Evolutionary conservation across 2,329 filamentous ascomycete species (phyloP).

Genomic region (Cladosporium sphaerospermum): DNA sequence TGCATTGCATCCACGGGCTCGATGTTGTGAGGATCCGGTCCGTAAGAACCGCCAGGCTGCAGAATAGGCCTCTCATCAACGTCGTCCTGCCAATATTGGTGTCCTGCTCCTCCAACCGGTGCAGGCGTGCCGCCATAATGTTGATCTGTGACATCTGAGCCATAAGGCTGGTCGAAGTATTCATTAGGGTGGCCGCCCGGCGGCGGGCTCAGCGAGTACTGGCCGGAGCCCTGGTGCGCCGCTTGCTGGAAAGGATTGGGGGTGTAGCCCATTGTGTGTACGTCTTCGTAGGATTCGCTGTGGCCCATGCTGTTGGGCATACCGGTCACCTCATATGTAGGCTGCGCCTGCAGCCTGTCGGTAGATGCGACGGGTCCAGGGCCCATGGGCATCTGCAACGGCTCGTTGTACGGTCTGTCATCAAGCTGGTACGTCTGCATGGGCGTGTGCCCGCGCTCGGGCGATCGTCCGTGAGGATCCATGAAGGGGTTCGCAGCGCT

Average conservation of each 20-base stretch:
- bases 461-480: constrained; percentile 47
- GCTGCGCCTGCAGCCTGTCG: constrained; percentile 76
- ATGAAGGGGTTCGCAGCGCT: constrained; percentile 34
- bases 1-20: constrained; percentile 37
- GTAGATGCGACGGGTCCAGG: constrained; percentile 52
- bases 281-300: constrained; percentile 54
- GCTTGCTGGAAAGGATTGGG: constrained; percentile 36
- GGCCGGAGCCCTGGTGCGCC: constrained; percentile 42
- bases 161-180: constrained; percentile 79
- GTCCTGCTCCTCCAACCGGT: constrained; percentile 26
- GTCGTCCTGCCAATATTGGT: constrained; percentile 57
- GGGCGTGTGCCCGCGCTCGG: constrained; percentile 65
- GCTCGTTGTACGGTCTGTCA: constrained; percentile 62
- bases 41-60: constrained; percentile 54
- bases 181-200: constrained; percentile 82
- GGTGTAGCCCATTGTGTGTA: constrained; percentile 38
- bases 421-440: constrained; percentile 77
- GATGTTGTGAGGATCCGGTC: constrained; percentile 49
- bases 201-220: constrained; percentile 65
- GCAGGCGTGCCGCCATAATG: constrained; percentile 19
- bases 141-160: constrained; percentile 58
- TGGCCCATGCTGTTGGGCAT: constrained; percentile 58
- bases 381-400: constrained; percentile 63
- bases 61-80: constrained; percentile 74
- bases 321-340: constrained; percentile 71